Evolutionary conservation across 129 eudicot genomes (phyloP).

Genomic region (Cynara cardunculus): DNA sequence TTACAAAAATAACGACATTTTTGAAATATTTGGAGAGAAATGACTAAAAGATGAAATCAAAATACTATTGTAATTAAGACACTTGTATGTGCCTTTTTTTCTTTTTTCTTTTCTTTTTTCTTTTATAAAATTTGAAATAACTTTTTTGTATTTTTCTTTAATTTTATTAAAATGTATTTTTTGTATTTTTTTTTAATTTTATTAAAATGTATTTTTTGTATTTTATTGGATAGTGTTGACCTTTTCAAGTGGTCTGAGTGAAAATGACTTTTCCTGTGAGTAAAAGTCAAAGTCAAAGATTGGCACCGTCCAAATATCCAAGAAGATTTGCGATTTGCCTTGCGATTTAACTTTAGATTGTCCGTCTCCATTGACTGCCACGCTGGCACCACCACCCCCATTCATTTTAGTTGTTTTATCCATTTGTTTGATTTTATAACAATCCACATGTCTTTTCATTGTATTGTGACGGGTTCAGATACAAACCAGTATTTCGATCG

Average conservation of each 20-base stretch:
- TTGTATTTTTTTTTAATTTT: background rate
- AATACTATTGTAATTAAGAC: no score
- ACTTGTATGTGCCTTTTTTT: no score
- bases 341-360: conserved; percentile 5
- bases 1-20: no score
- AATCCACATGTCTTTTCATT: no score
- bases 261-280: background rate
- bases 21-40: no score
- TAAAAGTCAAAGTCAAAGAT: conserved; percentile 25
- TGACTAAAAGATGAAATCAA: no score
- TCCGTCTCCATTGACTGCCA: conserved; percentile 14
- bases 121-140: background rate
- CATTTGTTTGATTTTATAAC: no score
- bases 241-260: conserved; percentile 12
- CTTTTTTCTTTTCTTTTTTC: no score
- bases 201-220: background rate
- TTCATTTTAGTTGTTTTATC: background rate
- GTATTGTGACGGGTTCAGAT: no score
- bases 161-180: background rate
- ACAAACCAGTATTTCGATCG: no score
- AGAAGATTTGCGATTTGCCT: conserved; percentile 12
- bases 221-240: background rate
- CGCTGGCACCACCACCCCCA: background rate
- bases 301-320: conserved; percentile 32
- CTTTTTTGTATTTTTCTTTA: no score